Evolutionary conservation across 306 rosid genomes (phyloP), one percentile per base, ranked within the genome.

Genomic region (Alnus glutinosa): DNA sequence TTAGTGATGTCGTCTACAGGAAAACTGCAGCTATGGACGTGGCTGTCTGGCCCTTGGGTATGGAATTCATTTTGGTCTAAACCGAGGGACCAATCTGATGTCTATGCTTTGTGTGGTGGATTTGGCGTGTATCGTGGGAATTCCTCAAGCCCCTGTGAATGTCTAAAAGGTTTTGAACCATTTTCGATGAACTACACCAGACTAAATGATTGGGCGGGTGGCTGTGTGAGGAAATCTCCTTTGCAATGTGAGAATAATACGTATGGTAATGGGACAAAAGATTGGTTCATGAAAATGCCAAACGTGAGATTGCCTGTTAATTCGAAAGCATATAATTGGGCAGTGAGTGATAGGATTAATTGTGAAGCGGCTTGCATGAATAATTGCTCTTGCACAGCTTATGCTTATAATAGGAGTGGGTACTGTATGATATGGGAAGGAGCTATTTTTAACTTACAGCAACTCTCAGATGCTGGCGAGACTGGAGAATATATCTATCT

Each of bases 161-260:
- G 70, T 63, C 19, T 63, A 63, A 14, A 63, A 63, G 70, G 70
- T 7, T 63, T 63, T 13, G n/a, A 63, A 63, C 19, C 46, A 63
- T 32, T 14, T 5, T 63, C 69, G 69, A 36, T 62, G 32, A 0
- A 62, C 13, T 2, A 63, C 70, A 14, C 70, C 70, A 63, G 34
- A 9, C 70, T 34, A 36, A 14, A 63, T 14, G 70, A 34, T 63
- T 34, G 19, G 46, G 13, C 70, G 34, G 10, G 47, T 13, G 70
- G 47, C 2, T 63, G 70, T 34, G 47, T 63, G 70, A 63, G 70
- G 70, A 14, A 63, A 63, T 63, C 19, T 9, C 47, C 47, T 63
- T 63, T 63, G 70, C 70, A 63, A 14, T 63, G 70, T 63, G 46
- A 63, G 70, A 15, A 34, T 14, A 13, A 42, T 63, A 34, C 2